These are phyloP conservation scores for Backusella tuberculispora DNA, from an alignment of 192 early-diverging fungal genomes.

Conservation along the genomic window DNA sequence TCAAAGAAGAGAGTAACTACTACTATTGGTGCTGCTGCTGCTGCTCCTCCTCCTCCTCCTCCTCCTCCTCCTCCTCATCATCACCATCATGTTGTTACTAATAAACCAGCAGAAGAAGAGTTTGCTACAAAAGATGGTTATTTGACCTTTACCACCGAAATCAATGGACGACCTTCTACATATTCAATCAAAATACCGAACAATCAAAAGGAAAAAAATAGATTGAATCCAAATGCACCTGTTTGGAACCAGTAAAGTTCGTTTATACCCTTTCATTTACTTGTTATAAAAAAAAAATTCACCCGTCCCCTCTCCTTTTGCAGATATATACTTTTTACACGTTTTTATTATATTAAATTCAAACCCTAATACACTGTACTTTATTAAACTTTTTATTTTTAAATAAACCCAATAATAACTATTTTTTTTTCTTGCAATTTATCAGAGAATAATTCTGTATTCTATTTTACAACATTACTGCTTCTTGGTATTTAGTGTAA, in stretches of 20 bases:
- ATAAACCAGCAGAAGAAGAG: neutral
- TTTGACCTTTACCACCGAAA: slow-evolving; percentile 22
- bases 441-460: neutral
- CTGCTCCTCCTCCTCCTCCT: too few species aligned
- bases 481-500: too few species aligned
- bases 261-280: too few species aligned
- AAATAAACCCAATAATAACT: neutral
- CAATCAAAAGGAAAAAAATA: neutral
- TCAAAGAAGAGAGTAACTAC: neutral
- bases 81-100: too few species aligned
- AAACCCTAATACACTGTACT: neutral
- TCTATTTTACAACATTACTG: too few species aligned
- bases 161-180: slow-evolving; percentile 20
- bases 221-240: slow-evolving; percentile 8
- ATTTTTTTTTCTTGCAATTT: neutral
- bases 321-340: too few species aligned
- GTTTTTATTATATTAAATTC: neutral
- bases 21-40: too few species aligned
- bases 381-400: neutral
- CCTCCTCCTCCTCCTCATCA: too few species aligned
- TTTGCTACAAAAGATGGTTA: slow-evolving; percentile 18
- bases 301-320: too few species aligned
- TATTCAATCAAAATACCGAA: slow-evolving; percentile 20
- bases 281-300: neutral
- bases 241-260: neutral